These are phyloP conservation scores for Mycosphaerelloides madeirae DNA, from an alignment of 2,329 filamentous ascomycete genomes.

Conservation along the genomic window DNA sequence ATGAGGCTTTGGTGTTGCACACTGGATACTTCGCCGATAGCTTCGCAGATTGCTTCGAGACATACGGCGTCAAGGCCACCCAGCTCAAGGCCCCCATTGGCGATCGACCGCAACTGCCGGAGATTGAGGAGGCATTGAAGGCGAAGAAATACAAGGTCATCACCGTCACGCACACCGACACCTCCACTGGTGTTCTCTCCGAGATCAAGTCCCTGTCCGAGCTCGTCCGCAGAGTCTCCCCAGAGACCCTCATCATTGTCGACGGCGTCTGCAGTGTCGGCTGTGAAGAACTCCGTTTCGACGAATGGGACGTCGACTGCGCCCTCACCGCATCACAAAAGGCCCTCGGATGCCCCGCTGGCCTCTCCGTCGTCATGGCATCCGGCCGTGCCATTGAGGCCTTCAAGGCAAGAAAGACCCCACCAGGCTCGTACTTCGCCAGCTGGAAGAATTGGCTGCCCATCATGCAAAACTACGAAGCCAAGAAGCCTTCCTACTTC, in stretches of 20 bases:
- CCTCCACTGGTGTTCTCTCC: slow-evolving; percentile 90
- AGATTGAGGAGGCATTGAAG: slow-evolving; percentile 82
- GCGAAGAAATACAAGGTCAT: slow-evolving; percentile 91
- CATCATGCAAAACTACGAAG: slow-evolving; percentile 98
- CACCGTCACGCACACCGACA: slow-evolving; percentile 95
- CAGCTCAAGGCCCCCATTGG: slow-evolving; percentile 88
- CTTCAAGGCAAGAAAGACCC: slow-evolving; percentile 74
- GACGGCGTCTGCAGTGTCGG: slow-evolving; percentile 97
- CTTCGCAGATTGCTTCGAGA: slow-evolving; percentile 85
- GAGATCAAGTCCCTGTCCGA: slow-evolving; percentile 81
- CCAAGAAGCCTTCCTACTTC: slow-evolving; percentile 95
- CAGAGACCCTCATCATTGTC: slow-evolving; percentile 84
- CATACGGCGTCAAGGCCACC: slow-evolving; percentile 85
- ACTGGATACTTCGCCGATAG: slow-evolving; percentile 96
- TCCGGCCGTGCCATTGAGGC: slow-evolving; percentile 79
- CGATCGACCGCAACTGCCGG: slow-evolving; percentile 75
- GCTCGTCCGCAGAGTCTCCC: slow-evolving; percentile 78
- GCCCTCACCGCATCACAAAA: slow-evolving; percentile 95
- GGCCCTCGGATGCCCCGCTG: slow-evolving; percentile 91
- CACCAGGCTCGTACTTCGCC: slow-evolving; percentile 85
- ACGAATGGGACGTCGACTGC: slow-evolving; percentile 88
- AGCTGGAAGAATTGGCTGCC: slow-evolving; percentile 97
- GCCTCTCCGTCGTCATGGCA: slow-evolving; percentile 89
- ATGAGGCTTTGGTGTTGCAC: slow-evolving; percentile 87
- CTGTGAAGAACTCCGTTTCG: slow-evolving; percentile 91